A percentile compares a stretch with the other conserved stretches of the same genome.
These are phyloP conservation scores for Trichosporon inkin DNA, from an alignment of 1,284 basidiomycete genomes.

Conservation along the genomic window DNA sequence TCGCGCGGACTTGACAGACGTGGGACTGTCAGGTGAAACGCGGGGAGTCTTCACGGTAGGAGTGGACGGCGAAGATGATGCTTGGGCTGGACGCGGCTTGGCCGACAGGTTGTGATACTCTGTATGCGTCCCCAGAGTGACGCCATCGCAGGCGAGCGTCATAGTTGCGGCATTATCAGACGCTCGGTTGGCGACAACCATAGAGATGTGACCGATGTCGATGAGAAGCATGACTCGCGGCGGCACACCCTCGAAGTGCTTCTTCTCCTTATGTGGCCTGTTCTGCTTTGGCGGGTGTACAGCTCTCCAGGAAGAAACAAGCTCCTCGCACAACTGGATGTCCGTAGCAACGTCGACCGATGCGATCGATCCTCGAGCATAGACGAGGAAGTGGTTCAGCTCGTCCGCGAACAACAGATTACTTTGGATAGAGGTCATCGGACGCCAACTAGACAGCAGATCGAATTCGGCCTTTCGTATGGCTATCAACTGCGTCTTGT, in stretches of 20 bases:
- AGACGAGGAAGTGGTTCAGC: constrained; percentile 38
- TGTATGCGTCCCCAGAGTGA: constrained; percentile 21
- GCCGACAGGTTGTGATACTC: not conserved
- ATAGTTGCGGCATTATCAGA: constrained; percentile 35
- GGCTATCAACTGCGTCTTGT: constrained; percentile 34
- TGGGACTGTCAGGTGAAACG: not conserved
- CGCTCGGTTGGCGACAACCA: constrained; percentile 31
- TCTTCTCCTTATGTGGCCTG: not conserved
- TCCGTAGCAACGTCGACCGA: constrained; percentile 40
- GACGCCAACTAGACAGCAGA: constrained; percentile 42
- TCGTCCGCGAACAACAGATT: constrained; percentile 42
- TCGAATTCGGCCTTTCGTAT: constrained; percentile 36
- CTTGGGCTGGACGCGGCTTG: not conserved
- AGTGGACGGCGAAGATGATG: not conserved
- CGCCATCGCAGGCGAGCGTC: constrained; percentile 33
- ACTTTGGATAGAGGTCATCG: constrained; percentile 34
- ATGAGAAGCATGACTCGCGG: constrained; percentile 38
- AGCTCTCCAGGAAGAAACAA: constrained; percentile 25
- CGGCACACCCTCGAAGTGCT: not conserved
- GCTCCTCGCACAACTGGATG: constrained; percentile 36
- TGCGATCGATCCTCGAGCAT: constrained; percentile 29
- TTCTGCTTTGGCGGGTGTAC: constrained; percentile 16
- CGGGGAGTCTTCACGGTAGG: not conserved
- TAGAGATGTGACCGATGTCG: constrained; percentile 35
- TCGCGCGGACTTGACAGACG: not conserved